Evolutionary conservation across 768 basidiomycete genomes (phyloP).

Genomic region (Crassisporium funariophilum): DNA sequence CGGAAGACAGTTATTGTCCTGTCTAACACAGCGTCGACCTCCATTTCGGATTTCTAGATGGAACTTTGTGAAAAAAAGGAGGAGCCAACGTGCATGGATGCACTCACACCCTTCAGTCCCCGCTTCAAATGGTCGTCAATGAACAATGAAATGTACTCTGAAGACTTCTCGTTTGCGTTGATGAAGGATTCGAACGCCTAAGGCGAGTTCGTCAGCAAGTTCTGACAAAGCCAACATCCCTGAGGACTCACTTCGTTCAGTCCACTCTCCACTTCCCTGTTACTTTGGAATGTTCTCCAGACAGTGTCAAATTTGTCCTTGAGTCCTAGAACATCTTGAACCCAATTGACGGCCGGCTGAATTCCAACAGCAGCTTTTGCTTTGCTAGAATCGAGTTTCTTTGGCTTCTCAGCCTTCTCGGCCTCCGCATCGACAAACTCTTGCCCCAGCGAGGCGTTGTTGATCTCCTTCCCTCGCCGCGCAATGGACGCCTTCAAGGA

Average conservation of each 20-base stretch:
- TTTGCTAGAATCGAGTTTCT: slow-evolving; percentile 43
- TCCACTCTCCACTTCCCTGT: slow-evolving; percentile 77
- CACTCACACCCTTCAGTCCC: slow-evolving; percentile 87
- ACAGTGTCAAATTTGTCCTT: slow-evolving; percentile 89
- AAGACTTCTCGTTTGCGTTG: slow-evolving; percentile 82
- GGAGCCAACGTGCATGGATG: background rate
- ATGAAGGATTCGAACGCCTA: slow-evolving; percentile 94
- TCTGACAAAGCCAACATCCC: background rate
- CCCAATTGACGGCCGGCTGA: slow-evolving; percentile 86
- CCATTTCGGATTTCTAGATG: slow-evolving; percentile 96
- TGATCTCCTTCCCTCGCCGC: slow-evolving; percentile 77
- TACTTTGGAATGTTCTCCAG: slow-evolving; percentile 72
- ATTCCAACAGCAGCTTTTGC: slow-evolving; percentile 42
- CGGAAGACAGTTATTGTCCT: slow-evolving; percentile 97
- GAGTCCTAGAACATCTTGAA: slow-evolving; percentile 84
- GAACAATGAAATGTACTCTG: slow-evolving; percentile 95
- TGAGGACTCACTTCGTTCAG: slow-evolving; percentile 73
- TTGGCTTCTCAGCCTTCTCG: slow-evolving; percentile 34
- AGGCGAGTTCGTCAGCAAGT: slow-evolving; percentile 1
- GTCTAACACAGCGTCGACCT: slow-evolving; percentile 87
- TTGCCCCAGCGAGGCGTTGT: slow-evolving; percentile 53
- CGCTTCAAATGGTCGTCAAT: slow-evolving; percentile 96
- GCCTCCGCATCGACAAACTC: slow-evolving; percentile 36
- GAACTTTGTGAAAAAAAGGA: slow-evolving; percentile 2
- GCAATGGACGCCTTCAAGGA: slow-evolving; percentile 74